Evolutionary conservation across 345 rosid species (phyloP), one percentile per base, ranked within the genome.

Genomic region (Salix koriyanagi): DNA sequence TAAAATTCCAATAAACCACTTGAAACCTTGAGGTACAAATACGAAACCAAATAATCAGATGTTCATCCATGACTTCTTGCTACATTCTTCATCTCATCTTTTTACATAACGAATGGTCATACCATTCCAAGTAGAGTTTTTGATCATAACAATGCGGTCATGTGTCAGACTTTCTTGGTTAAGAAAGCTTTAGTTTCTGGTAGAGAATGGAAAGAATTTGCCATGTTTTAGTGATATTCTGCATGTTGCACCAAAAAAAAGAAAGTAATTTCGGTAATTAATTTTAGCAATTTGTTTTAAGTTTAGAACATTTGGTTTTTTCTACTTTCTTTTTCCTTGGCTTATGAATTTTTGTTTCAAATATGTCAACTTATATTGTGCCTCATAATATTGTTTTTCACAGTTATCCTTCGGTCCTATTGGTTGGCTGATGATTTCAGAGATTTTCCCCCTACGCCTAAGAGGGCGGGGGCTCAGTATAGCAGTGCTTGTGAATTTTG

Each of bases 321-420:
- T 37, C 36, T 19, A 16, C 60, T 68, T 69, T 54, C 5, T 14
- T 30, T 39, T n/a, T 48, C 14, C 12, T 2, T 30, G 1, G 4
- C 12, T 71, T 70, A 42, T 14, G 61, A 64, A 54, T 66, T 37
- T 81, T 65, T 46, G 28, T 62, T 60, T 60, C 16, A 42, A 26
- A 73, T 70, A 37, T 37, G 36, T 42, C 23, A 34, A 50, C 64
- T 28, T 14, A 60, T 61, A 10, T 34, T 50, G 25, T 32, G 61
- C 56, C 71, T 79, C 73, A 78, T 65, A 3, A 72, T 54, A 77
- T 73, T 72, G 56, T 41, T 76, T 76, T 70, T 77, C 85, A 89
- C 92, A 94, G 98, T 76, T 94, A 79, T 94, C 97, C 9, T 94
- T 94, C 87, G 98, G 97, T 76, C 98, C 98, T 62, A 94, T 94